Base-by-base conservation (phyloP, 208 protist genomes). In the Strigomonas culicis region DNA sequence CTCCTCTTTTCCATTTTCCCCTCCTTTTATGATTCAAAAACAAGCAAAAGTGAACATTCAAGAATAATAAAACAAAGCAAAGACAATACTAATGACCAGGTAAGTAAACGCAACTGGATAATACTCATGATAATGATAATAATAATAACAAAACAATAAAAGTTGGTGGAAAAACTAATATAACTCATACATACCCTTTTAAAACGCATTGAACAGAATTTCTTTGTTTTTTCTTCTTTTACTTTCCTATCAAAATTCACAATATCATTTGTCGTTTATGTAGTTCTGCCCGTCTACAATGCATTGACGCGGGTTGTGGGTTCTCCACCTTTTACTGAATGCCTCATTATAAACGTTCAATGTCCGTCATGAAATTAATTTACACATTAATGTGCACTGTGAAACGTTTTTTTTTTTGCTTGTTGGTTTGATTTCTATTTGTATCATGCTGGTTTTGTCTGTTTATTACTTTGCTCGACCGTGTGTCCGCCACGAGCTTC, bases 141-240 rank as follows among this genome's bases (percentile, higher is more conserved):
- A 59, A 67, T 15, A 51, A 59, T 21, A 53, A 59, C 39, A 13
- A 59, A 27, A 46, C 66, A 4, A 65, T 47, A 72, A 63, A 21
- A 1, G 30, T 2, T 49, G 55, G n/a, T 43, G 50, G 32, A 46
- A 66, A 63, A 44, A 68, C 41, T 62, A 70, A 34, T 46, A 60
- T 21, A 61, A 50, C 8, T 62, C 51, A 41, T 56, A 47, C 50
- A 61, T 59, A 19, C 34, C 7, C 34, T 39, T n/a, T n/a, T n/a
- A n/a, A n/a, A n/a, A n/a, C n/a, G n/a, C n/a, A n/a, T n/a, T n/a
- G n/a, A n/a, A n/a, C n/a, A n/a, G 4, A 41, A 19, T 31, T 21
- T 25, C 36, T n/a, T 28, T 69, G 22, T 28, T 66, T 59, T 66
- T 15, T 30, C 21, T 67, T 57, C 30, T 47, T 59, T 59, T 58